These are phyloP conservation scores for Tuber magnatum DNA, from an alignment of 495 filamentous ascomycete species.

Conservation along the genomic window DNA sequence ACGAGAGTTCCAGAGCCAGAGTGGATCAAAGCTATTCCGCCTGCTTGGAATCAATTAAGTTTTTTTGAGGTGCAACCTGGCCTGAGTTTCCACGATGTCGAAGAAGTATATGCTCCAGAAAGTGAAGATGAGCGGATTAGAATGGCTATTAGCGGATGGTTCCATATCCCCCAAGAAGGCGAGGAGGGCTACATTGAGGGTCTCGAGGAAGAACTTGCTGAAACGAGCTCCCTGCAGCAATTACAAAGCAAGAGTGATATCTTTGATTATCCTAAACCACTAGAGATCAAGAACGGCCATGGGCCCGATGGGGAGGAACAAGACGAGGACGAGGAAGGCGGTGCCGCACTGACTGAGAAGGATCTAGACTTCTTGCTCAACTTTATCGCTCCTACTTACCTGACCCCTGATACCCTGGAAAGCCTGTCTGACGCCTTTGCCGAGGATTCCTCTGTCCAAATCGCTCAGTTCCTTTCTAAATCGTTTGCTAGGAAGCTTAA, in stretches of 20 bases:
- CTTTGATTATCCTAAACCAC: conserved; percentile 69
- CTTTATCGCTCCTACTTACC: conserved; percentile 79
- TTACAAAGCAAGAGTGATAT: conserved; percentile 82
- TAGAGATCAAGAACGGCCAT: conserved; percentile 46
- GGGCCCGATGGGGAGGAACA: conserved; percentile 44
- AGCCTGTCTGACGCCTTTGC: conserved; percentile 69
- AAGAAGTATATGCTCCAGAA: conserved; percentile 72
- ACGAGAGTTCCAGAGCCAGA: conserved; percentile 70
- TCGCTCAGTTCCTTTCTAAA: conserved; percentile 66
- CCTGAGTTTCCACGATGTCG: conserved; percentile 96
- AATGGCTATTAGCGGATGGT: conserved; percentile 99
- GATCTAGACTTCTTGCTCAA: conserved; percentile 83
- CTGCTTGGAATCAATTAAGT: conserved; percentile 91
- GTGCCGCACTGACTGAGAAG: conserved; percentile 57
- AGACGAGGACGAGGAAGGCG: conserved; percentile 43
- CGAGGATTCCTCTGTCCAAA: conserved; percentile 71
- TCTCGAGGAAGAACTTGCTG: conserved; percentile 76
- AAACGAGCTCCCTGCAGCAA: conserved; percentile 82
- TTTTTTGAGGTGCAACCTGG: conserved; percentile 98
- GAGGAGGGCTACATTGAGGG: conserved; percentile 89
- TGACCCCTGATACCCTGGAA: conserved; percentile 90
- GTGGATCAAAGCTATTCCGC: conserved; percentile 68
- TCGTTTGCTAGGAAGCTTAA: conserved; percentile 66
- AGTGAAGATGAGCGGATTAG: conserved; percentile 63
- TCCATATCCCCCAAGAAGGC: conserved; percentile 91